Evolutionary conservation across 257 asterid genomes (phyloP), one percentile per base, ranked within the genome.

Genomic region (Cruciata laevipes): DNA sequence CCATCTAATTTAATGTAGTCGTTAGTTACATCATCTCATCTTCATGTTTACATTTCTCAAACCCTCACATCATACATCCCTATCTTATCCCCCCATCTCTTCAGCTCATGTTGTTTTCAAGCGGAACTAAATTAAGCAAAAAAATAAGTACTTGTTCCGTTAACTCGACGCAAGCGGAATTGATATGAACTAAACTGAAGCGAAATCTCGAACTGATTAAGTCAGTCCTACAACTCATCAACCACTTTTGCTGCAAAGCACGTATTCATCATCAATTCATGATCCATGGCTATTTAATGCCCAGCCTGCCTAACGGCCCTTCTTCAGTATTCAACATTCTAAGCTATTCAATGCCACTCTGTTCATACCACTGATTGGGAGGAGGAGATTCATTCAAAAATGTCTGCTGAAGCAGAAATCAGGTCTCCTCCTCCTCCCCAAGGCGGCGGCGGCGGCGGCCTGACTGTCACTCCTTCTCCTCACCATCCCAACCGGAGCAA

Each of bases 401-500:
- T 66, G 70, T 59, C 61, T 53, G 11, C 58, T 67, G 69, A 66
- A n/a, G 64, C 56, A 66, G 97, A 90, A 73, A 86, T 88, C 83
- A 86, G 80, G 81, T 86, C 96, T 38, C 89, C 89, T 35, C 86
- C n/a, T n/a, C n/a, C n/a, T n/a, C n/a, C n/a, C n/a, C n/a, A n/a
- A n/a, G n/a, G n/a, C n/a, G n/a, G n/a, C n/a, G n/a, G n/a, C n/a
- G n/a, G n/a, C n/a, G 81, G 65, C 30, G 74, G 71, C 31, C 33
- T 40, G 61, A 63, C 74, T 3, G 7, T 49, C 80, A 40, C 47
- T 53, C 74, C 11, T 76, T 17, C 70, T 5, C 37, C 74, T 13
- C 35, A 65, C 32, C 73, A 31, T 17, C 30, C 52, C 55, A 81
- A 72, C 44, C 75, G 71, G 69, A 82, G 95, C 65, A 90, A 86